phyloP scores from a whole-genome alignment of 1,284 basidiomycete genomes.

The Cryptococcus sp. region DNA sequence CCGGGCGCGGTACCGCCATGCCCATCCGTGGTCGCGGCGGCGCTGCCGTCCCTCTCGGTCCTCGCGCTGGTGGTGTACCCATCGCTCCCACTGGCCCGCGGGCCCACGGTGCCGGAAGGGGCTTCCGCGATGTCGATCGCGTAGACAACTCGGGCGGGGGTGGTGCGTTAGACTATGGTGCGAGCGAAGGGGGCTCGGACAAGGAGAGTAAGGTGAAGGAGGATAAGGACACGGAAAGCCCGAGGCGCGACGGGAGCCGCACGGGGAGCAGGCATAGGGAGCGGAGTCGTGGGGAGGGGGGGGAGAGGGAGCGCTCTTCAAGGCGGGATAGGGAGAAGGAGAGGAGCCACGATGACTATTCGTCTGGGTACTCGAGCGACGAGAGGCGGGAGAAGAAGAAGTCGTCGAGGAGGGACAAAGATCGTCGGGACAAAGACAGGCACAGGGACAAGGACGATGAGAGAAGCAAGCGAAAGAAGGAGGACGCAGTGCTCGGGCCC shows the following conservation, averaged over 20 bases:
- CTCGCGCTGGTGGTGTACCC: conserved; percentile 25
- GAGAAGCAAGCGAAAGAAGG: conserved; percentile 10
- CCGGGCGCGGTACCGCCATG: conserved; percentile 26
- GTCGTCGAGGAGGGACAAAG: conserved; percentile 2
- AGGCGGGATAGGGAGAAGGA: conserved; percentile 12
- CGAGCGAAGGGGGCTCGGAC: conserved; percentile 11
- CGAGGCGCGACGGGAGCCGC: conserved; percentile 7
- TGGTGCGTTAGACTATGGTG: conserved; percentile 39
- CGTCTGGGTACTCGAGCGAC: conserved; percentile 4
- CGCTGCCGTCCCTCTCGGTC: conserved; percentile 37
- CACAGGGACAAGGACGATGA: conserved; percentile 17
- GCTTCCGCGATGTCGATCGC: conserved; percentile 46
- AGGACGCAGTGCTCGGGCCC: conserved; percentile 13
- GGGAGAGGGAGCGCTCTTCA: conserved; percentile 1
- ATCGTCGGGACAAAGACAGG: conserved; percentile 3
- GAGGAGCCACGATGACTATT: conserved; percentile 3
- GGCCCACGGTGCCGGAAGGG: conserved; percentile 26
- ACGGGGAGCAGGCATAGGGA: conserved; percentile 4
- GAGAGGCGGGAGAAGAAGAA: conserved; percentile 1
- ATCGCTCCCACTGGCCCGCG: conserved; percentile 33
- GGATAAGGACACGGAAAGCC: not conserved
- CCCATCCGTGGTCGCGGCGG: conserved; percentile 35
- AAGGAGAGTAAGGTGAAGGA: conserved; percentile 10
- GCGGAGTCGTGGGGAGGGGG: conserved; percentile 3
- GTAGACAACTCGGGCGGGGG: conserved; percentile 30